Conservation (phyloP, 108 stramenopile species). For the Pseudonitzschia multistriata region DNA sequence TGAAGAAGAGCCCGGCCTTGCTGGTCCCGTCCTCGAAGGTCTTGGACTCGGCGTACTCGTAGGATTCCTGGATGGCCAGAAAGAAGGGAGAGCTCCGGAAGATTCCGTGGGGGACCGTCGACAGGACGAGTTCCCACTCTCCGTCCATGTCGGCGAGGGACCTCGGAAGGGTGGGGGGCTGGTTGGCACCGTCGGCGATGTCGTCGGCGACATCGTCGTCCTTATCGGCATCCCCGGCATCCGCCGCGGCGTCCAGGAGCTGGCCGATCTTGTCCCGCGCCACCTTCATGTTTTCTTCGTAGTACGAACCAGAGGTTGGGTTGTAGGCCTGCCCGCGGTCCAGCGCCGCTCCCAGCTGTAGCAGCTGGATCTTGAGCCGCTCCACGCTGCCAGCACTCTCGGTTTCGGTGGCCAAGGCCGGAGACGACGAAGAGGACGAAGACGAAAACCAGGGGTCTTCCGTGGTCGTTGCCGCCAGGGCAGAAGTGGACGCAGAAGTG, state of each 20-base stretch:
- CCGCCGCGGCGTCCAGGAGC: constrained; percentile 47
- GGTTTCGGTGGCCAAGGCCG: background rate
- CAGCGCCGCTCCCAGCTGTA: constrained; percentile 82
- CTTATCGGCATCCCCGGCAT: constrained; percentile 18
- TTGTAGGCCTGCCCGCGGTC: constrained; percentile 90
- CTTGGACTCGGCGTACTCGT: constrained; percentile 72
- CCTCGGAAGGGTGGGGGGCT: constrained; percentile 22
- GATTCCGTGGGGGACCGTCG: constrained; percentile 83
- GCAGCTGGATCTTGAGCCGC: constrained; percentile 59
- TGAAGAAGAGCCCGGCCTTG: constrained; percentile 90
- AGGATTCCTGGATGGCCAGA: constrained; percentile 83
- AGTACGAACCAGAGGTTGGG: constrained; percentile 82
- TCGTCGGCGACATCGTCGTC: background rate
- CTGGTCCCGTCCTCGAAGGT: constrained; percentile 31
- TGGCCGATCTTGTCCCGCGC: constrained; percentile 59
- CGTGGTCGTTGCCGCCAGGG: background rate
- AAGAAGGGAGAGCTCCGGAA: constrained; percentile 87
- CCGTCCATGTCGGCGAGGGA: constrained; percentile 60
- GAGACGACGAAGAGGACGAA: too few relatives aligned
- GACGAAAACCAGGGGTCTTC: background rate
- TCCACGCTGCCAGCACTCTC: background rate
- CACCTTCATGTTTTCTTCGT: constrained; percentile 60
- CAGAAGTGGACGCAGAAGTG: too few relatives aligned
- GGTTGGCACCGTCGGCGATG: background rate
- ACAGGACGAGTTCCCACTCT: constrained; percentile 86